Percentiles rank a stretch among this genome's conserved stretches.
Evolutionary conservation across 192 early-diverging fungal genomes (phyloP).

Genomic region (Coemansia sp.): DNA sequence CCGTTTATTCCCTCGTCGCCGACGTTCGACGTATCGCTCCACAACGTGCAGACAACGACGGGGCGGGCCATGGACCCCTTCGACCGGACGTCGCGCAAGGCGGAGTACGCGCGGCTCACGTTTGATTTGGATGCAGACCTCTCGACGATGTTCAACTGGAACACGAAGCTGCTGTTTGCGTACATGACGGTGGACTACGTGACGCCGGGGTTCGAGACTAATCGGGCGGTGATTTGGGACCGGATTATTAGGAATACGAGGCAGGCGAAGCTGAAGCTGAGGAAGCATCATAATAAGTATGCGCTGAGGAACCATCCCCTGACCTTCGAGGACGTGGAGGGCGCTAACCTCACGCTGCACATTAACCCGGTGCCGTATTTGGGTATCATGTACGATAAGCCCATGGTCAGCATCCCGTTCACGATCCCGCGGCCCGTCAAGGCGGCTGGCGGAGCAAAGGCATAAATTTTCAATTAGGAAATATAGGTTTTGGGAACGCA

Average conservation of each 20-base stretch:
- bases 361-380: slow-evolving; percentile 53
- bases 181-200: slow-evolving; percentile 47
- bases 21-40: slow-evolving; percentile 26
- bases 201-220: slow-evolving; percentile 25
- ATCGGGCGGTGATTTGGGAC: slow-evolving; percentile 52
- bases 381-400: slow-evolving; percentile 53
- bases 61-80: slow-evolving; percentile 43
- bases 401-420: slow-evolving; percentile 33
- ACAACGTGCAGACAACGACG: slow-evolving; percentile 41
- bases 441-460: background rate
- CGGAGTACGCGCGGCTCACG: slow-evolving; percentile 48
- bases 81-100: slow-evolving; percentile 32
- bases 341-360: slow-evolving; percentile 45
- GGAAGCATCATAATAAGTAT: slow-evolving; percentile 55
- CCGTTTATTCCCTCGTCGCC: slow-evolving; percentile 41
- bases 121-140: slow-evolving; percentile 54
- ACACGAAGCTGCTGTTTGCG: slow-evolving; percentile 51
- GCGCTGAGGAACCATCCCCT: slow-evolving; percentile 37
- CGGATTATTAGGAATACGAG: slow-evolving; percentile 38
- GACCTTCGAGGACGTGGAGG: slow-evolving; percentile 37
- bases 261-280: slow-evolving; percentile 42
- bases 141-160: slow-evolving; percentile 53
- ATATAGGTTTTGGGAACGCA: too few species aligned
- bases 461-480: background rate
- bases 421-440: slow-evolving; percentile 25